These are phyloP conservation scores for Biscogniauxia mediterranea DNA, from an alignment of 2,329 filamentous ascomycete genomes.

Conservation along the genomic window DNA sequence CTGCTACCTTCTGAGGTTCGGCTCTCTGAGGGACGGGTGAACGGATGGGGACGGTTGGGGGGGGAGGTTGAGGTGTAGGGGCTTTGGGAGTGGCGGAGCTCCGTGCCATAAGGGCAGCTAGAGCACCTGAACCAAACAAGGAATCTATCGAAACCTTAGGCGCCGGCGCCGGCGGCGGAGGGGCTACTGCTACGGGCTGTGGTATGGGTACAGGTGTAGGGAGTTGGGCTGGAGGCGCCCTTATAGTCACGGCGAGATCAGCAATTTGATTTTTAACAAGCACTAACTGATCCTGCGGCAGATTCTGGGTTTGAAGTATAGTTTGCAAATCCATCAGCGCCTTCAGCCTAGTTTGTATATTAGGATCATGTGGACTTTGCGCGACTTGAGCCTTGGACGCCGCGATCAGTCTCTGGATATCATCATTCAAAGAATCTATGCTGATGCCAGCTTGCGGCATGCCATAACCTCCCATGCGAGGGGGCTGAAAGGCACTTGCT, in stretches of 20 bases:
- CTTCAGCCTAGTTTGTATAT: constrained; percentile 75
- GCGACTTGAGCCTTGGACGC: constrained; percentile 72
- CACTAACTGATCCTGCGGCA: constrained; percentile 78
- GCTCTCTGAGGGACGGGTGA: constrained; percentile 48
- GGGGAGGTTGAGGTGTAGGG: constrained; percentile 44
- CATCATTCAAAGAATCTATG: constrained; percentile 74
- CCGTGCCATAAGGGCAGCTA: constrained; percentile 58
- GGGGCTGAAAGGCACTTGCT: constrained; percentile 42
- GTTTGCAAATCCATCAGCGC: constrained; percentile 83
- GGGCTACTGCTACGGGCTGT: constrained; percentile 37
- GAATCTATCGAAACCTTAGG: constrained; percentile 54
- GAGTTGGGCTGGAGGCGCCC: constrained; percentile 44
- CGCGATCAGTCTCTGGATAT: constrained; percentile 76
- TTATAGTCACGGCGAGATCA: constrained; percentile 67
- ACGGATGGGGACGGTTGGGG: constrained; percentile 41
- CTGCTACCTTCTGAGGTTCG: constrained; percentile 39
- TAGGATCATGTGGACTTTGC: constrained; percentile 71
- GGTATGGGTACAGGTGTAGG: constrained; percentile 39
- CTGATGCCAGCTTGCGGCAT: constrained; percentile 50
- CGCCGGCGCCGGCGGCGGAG: constrained; percentile 34
- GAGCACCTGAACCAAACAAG: constrained; percentile 57
- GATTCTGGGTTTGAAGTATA: constrained; percentile 72
- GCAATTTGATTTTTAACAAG: constrained; percentile 83
- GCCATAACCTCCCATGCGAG: constrained; percentile 39
- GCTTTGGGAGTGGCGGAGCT: constrained; percentile 50